A percentile compares a stretch with the other conserved stretches of the same genome.
phyloP scores from a whole-genome alignment of 2,329 filamentous ascomycete species.

The Sarocladium oryzae region DNA sequence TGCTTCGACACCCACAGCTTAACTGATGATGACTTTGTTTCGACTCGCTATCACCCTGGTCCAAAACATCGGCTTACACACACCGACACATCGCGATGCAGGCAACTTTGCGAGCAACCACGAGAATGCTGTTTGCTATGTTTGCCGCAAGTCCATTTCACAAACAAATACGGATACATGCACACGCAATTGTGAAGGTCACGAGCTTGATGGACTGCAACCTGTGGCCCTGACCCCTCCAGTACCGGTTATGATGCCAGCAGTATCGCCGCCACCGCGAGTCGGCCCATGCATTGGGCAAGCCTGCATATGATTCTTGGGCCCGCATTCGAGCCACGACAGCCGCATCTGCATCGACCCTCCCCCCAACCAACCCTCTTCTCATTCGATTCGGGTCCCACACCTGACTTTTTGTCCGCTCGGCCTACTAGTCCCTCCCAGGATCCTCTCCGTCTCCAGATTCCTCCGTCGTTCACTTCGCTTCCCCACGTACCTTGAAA shows the following conservation, averaged over 20 bases:
- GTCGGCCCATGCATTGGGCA: conserved; percentile 20
- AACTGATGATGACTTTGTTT: no score
- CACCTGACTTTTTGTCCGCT: conserved; percentile 26
- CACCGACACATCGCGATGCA: no score
- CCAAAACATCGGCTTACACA: no score
- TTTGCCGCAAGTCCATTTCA: no score
- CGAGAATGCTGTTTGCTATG: no score
- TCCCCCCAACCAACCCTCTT: conserved; percentile 13
- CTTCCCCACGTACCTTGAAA: conserved; percentile 3
- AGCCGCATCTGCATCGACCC: conserved; percentile 20
- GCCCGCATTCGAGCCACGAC: conserved; percentile 35
- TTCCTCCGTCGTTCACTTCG: not conserved
- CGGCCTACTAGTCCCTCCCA: conserved; percentile 16
- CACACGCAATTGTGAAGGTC: no score
- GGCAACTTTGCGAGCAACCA: no score
- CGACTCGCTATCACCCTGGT: no score
- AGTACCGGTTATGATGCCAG: not conserved
- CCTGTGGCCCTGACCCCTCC: no score
- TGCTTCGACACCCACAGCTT: no score
- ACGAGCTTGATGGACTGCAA: no score
- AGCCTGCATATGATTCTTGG: conserved; percentile 30
- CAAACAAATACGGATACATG: no score
- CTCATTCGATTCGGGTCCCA: conserved; percentile 26
- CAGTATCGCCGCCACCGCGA: not conserved
- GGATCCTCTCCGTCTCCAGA: not conserved